A percentile compares a stretch with the other conserved stretches of the same genome.
Conservation (phyloP, 306 rosid species). For the Sicyos baderoa region DNA sequence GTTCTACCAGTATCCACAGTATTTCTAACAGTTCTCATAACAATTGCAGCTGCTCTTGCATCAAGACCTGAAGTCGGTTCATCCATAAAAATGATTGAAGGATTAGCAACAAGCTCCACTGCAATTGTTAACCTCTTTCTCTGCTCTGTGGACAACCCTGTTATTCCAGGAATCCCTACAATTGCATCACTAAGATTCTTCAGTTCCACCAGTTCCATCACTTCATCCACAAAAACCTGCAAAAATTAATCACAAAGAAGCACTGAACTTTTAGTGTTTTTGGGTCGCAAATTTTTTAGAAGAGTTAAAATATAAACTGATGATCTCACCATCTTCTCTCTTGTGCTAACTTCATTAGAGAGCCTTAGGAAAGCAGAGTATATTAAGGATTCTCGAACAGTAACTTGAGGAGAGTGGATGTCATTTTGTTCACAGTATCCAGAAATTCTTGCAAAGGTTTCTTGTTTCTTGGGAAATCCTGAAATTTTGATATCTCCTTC, state of each 20-base stretch:
- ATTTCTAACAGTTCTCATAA: conserved; percentile 82
- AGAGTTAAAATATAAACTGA: background rate
- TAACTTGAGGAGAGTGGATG: conserved; percentile 87
- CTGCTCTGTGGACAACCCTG: conserved; percentile 81
- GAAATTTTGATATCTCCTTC: conserved; percentile 42
- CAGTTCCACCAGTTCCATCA: conserved; percentile 70
- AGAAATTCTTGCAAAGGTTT: conserved; percentile 73
- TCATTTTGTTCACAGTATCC: conserved; percentile 91
- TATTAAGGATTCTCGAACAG: conserved; percentile 59
- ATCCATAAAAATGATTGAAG: conserved; percentile 86
- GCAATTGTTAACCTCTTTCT: conserved; percentile 79
- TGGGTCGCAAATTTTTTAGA: background rate
- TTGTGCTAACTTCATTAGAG: conserved; percentile 38
- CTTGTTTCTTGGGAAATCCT: conserved; percentile 61
- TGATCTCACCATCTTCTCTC: conserved; percentile 38
- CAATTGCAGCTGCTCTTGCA: conserved; percentile 85
- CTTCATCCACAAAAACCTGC: conserved; percentile 69
- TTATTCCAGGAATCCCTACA: conserved; percentile 74
- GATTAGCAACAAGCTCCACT: conserved; percentile 79
- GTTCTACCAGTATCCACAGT: conserved; percentile 86
- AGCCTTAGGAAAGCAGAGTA: conserved; percentile 82
- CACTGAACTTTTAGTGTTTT: background rate
- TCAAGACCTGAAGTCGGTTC: conserved; percentile 91
- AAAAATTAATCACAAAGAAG: conserved; percentile 8
- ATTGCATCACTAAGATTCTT: conserved; percentile 43